These are phyloP conservation scores for Ophiostoma sp. DNA, from an alignment of 2,329 filamentous ascomycete species.

Conservation along the genomic window DNA sequence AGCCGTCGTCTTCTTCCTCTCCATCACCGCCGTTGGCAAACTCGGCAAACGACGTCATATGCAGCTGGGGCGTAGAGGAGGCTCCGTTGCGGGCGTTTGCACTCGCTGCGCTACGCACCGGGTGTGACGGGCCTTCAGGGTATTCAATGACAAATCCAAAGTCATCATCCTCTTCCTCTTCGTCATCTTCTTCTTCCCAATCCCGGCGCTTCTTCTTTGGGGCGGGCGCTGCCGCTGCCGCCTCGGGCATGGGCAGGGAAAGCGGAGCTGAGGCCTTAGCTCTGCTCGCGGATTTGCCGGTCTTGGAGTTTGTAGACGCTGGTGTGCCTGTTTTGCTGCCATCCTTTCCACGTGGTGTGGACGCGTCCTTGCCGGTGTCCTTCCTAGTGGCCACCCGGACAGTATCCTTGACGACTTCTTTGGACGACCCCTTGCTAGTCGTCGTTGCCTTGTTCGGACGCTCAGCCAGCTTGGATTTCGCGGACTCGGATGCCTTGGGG, in stretches of 20 bases:
- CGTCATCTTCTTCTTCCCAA: conserved; percentile 41
- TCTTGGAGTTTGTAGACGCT: background rate
- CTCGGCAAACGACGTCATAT: conserved; percentile 27
- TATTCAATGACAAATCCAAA: conserved; percentile 56
- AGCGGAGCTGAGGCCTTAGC: conserved; percentile 20
- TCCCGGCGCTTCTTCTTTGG: conserved; percentile 34
- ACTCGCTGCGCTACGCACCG: background rate
- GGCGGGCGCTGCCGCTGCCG: conserved; percentile 26
- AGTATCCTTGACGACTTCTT: background rate
- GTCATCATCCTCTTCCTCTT: conserved; percentile 52
- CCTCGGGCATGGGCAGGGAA: conserved; percentile 18
- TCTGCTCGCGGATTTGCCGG: conserved; percentile 10
- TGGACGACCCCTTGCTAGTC: background rate
- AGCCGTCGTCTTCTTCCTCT: conserved; percentile 28
- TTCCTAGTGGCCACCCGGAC: conserved; percentile 6
- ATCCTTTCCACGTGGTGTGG: background rate
- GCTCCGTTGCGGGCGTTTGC: background rate
- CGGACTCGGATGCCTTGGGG: conserved; percentile 2
- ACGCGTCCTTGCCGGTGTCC: background rate
- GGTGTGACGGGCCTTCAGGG: conserved; percentile 42
- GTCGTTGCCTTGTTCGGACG: conserved; percentile 23
- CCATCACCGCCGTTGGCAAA: conserved; percentile 28
- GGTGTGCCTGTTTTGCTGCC: background rate
- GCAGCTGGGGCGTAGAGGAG: conserved; percentile 18
- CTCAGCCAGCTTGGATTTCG: conserved; percentile 12